Evolutionary conservation across 345 rosid species (phyloP).

Genomic region (Salix arbutifolia): DNA sequence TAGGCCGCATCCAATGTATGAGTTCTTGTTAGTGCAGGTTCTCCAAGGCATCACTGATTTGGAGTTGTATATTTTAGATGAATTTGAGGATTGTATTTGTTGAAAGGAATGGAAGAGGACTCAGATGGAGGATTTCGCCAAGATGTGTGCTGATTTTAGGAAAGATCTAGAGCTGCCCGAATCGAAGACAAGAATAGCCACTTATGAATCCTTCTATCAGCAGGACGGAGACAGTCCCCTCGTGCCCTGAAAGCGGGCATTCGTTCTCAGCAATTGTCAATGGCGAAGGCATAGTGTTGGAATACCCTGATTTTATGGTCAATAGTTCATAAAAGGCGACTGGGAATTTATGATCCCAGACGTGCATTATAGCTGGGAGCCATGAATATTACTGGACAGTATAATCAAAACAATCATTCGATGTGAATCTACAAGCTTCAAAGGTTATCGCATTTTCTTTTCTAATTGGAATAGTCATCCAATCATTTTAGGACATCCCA

Average conservation of each 20-base stretch:
- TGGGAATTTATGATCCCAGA: neutral
- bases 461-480: neutral
- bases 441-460: neutral
- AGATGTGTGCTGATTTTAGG: conserved; percentile 55
- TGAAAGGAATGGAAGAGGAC: conserved; percentile 58
- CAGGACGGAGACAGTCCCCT: conserved; percentile 22
- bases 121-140: conserved; percentile 52
- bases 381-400: neutral
- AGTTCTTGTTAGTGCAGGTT: conserved; percentile 36
- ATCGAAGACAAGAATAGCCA: conserved; percentile 62
- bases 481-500: neutral
- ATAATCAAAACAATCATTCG: neutral
- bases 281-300: neutral
- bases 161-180: conserved; percentile 62
- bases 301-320: neutral
- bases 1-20: neutral
- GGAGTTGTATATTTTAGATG: conserved; percentile 57
- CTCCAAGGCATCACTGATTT: conserved; percentile 60
- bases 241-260: neutral
- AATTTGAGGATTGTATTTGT: conserved; percentile 50
- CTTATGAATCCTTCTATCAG: conserved; percentile 50
- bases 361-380: neutral
- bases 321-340: neutral
- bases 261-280: neutral
- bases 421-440: neutral